phyloP scores from a whole-genome alignment of 2,329 filamentous ascomycete species.

The Hymenotorrendiella dingleyae region DNA sequence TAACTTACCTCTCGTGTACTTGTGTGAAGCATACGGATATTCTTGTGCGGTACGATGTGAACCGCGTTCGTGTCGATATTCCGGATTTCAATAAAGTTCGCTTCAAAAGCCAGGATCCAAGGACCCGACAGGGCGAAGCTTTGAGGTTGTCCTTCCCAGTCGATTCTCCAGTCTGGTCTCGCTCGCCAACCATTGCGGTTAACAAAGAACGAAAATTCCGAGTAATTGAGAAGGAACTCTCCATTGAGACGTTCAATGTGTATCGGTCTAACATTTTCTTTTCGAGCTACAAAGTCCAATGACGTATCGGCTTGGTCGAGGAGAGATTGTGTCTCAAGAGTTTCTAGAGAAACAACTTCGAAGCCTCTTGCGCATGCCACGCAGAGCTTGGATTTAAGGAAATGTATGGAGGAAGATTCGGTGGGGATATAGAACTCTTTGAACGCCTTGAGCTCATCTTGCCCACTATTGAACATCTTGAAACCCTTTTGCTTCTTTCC shows the following conservation, averaged over 20 bases:
- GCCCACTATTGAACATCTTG: slow-evolving; percentile 90
- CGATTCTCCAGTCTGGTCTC: slow-evolving; percentile 91
- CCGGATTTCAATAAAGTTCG: slow-evolving; percentile 94
- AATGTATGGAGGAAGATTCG: slow-evolving; percentile 97
- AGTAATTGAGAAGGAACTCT: slow-evolving; percentile 96
- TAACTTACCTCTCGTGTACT: slow-evolving; percentile 85
- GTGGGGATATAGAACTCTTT: slow-evolving; percentile 99
- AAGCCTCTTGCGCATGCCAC: slow-evolving; percentile 94
- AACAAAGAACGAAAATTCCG: slow-evolving; percentile 98
- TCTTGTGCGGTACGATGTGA: slow-evolving; percentile 93
- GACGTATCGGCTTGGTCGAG: slow-evolving; percentile 97
- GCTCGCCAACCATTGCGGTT: slow-evolving; percentile 98
- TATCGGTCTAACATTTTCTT: slow-evolving; percentile 89
- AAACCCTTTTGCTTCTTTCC: slow-evolving; percentile 94
- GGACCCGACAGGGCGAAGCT: slow-evolving; percentile 93
- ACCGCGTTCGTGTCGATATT: slow-evolving; percentile 93
- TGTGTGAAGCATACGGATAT: slow-evolving; percentile 95
- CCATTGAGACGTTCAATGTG: slow-evolving; percentile 96
- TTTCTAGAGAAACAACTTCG: slow-evolving; percentile 93
- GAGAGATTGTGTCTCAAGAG: slow-evolving; percentile 93
- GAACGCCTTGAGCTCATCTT: slow-evolving; percentile 93
- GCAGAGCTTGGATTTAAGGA: slow-evolving; percentile 92
- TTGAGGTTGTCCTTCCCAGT: slow-evolving; percentile 92
- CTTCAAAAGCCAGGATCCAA: slow-evolving; percentile 95
- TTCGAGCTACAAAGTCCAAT: slow-evolving; percentile 90